Conservation (phyloP, 306 rosid genomes). For the Trifolium repens region DNA sequence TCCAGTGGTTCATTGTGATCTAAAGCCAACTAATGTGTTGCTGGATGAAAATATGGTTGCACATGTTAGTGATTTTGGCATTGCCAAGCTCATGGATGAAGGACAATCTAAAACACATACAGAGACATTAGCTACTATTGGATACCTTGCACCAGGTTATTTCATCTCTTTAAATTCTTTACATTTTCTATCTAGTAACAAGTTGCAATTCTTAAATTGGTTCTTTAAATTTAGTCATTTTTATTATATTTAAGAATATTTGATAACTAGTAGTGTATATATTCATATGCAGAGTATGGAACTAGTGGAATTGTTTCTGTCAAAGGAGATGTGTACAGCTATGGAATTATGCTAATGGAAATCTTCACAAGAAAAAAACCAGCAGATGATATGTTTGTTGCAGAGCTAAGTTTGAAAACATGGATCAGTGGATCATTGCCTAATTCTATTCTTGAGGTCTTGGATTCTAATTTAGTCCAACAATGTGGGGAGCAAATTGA, state of each 20-base stretch:
- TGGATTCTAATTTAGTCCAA: slow-evolving; percentile 21
- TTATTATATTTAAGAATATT: background rate
- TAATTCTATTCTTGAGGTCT: slow-evolving; percentile 14
- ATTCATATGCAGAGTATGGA: background rate
- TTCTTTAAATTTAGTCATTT: background rate
- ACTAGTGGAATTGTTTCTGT: background rate
- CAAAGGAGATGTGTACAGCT: background rate
- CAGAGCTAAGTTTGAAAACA: background rate
- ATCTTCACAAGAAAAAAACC: background rate
- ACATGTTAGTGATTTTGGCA: background rate
- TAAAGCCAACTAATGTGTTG: slow-evolving; percentile 52
- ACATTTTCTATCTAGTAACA: no score
- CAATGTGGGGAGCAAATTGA: background rate
- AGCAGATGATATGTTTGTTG: background rate
- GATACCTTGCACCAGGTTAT: slow-evolving; percentile 56
- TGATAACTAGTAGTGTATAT: background rate
- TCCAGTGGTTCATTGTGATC: slow-evolving; percentile 47
- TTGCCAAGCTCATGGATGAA: slow-evolving; percentile 49
- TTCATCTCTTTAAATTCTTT: background rate
- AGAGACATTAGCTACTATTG: slow-evolving; percentile 50
- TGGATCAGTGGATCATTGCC: slow-evolving; percentile 17
- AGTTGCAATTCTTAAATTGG: no score
- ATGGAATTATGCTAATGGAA: background rate
- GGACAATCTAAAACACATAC: slow-evolving; percentile 42
- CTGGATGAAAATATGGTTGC: slow-evolving; percentile 35